Evolutionary conservation across 306 rosid genomes (phyloP).

Genomic region (Luffa aegyptiaca): DNA sequence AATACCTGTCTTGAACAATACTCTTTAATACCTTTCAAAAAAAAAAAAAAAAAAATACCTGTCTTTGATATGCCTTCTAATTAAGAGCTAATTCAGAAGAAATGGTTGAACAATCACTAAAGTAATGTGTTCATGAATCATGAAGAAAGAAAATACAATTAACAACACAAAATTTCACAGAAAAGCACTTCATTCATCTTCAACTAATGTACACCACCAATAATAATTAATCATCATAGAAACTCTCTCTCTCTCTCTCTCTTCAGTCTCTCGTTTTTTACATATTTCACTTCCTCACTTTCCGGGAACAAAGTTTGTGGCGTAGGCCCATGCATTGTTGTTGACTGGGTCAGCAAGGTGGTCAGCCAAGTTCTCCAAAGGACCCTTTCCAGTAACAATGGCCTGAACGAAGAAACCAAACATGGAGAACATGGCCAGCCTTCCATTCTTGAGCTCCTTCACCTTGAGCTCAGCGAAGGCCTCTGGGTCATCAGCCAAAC

Average conservation of each 20-base stretch:
- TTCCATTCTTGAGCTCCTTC: slow-evolving; percentile 52
- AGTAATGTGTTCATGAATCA: not conserved
- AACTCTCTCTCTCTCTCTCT: not conserved
- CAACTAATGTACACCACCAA: slow-evolving; percentile 3
- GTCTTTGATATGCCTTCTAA: too few relatives aligned
- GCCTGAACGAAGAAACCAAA: slow-evolving; percentile 58
- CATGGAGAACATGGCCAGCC: slow-evolving; percentile 57
- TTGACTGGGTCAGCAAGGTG: slow-evolving; percentile 57
- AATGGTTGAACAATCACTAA: not conserved
- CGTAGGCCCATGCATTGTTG: slow-evolving; percentile 64
- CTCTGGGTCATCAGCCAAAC: slow-evolving; percentile 57
- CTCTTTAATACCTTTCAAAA: not conserved
- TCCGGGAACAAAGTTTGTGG: slow-evolving; percentile 65
- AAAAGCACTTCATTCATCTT: not conserved
- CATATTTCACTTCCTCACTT: slow-evolving; percentile 24
- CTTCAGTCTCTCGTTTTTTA: not conserved
- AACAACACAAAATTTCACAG: not conserved
- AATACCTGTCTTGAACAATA: too few relatives aligned
- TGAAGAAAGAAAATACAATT: not conserved
- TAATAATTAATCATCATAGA: not conserved
- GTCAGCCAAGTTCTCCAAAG: slow-evolving; percentile 49
- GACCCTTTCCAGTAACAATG: slow-evolving; percentile 54
- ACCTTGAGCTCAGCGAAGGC: slow-evolving; percentile 54
- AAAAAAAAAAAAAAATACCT: too few relatives aligned
- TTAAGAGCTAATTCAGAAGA: not conserved